phyloP scores from a whole-genome alignment of 306 rosid genomes.

The Vicia sativa region DNA sequence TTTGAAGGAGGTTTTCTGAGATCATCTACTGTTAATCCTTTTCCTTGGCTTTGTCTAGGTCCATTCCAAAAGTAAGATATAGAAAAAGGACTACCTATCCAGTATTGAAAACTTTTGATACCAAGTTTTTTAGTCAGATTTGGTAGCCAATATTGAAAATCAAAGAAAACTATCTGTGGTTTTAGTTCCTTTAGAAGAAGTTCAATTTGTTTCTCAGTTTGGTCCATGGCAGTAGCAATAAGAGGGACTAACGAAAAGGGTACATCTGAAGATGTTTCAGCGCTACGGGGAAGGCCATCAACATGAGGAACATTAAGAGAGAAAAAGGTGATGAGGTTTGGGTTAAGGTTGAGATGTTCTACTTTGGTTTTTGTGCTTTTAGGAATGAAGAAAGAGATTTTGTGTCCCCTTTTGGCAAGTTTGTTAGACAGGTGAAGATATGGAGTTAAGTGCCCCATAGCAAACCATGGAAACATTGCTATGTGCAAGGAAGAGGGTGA shows the following conservation, averaged over 20 bases:
- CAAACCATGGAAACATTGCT: constrained; percentile 48
- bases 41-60: constrained; percentile 21
- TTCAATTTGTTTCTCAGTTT: constrained; percentile 33
- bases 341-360: constrained; percentile 28
- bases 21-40: constrained; percentile 22
- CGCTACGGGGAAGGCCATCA: constrained; percentile 17
- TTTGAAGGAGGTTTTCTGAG: constrained; percentile 23
- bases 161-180: constrained; percentile 41
- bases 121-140: constrained; percentile 30
- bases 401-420: constrained; percentile 32
- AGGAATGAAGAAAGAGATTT: constrained; percentile 38
- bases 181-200: constrained; percentile 26
- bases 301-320: constrained; percentile 14
- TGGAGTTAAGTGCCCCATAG: constrained; percentile 40
- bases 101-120: constrained; percentile 31
- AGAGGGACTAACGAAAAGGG: constrained; percentile 19
- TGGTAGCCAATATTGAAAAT: constrained; percentile 38
- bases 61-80: not conserved
- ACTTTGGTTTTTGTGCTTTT: constrained; percentile 25
- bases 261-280: constrained; percentile 46
- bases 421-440: constrained; percentile 39
- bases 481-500: constrained; percentile 28
- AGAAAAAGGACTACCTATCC: not conserved
- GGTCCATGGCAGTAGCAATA: constrained; percentile 35
- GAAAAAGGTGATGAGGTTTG: constrained; percentile 29